Base-by-base conservation (phyloP, 768 basidiomycete species). In the Xerocomus brunneocitrinus region DNA sequence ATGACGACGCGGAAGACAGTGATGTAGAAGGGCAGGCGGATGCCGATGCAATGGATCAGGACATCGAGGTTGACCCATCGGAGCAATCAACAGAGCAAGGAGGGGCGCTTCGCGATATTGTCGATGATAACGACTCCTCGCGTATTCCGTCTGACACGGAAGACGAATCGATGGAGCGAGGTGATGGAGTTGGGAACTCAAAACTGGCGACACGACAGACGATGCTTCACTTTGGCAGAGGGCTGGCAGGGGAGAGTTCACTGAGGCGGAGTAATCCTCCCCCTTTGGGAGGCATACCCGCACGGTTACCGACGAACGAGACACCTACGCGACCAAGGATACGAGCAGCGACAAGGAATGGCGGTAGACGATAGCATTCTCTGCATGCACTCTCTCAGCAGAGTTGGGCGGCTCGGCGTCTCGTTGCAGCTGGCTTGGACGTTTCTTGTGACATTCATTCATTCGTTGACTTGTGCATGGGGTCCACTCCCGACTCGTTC, bases 31-130 rank as follows among this genome's bases (percentile, higher is more conserved):
- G 82, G 51, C 32, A 34, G 59, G 78, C 73, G 10, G 84, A 86
- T 62, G 72, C 74, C 0, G 87, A 87, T 63, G 84, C 83, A 27
- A 87, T 87, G 87, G 87, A 89, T 57, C 83, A 88, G 66, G 86
- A 70, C 65, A 52, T 79, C 73, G 58, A 70, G 46, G 56, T 63
- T 31, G 71, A 62, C 52, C 62, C 53, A 39, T 77, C 72, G 54
- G 70, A 63, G 24, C 67, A 63, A 31, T 62, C 69, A 34, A 54
- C 62, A 14, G 64, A 62, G 22, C 70, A 67, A 38, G 62, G 56
- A 31, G 58, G 59, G 40, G 49, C 60, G 25, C 43, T 54, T 64
- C 43, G 73, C 69, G 52, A 71, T 47, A 47, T 64, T 39, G 52
- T 62, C 30, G 59, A 61, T 34, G 62, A 68, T 9, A 60, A 65